phyloP scores from a whole-genome alignment of 2,329 filamentous ascomycete genomes.

The Ophiostoma sp. region DNA sequence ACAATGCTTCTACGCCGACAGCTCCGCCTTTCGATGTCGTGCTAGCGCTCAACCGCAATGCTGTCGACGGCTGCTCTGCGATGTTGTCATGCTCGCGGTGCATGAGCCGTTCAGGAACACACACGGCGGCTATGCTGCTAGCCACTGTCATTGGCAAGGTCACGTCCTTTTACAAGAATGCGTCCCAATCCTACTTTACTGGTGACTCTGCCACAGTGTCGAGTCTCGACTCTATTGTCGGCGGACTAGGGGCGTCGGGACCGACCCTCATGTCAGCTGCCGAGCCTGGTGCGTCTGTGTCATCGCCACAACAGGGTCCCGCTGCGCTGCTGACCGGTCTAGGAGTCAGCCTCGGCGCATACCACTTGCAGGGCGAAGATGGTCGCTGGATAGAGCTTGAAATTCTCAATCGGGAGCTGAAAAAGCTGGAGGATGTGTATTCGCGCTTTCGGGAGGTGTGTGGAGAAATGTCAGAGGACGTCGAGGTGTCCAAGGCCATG shows the following conservation, averaged over 20 bases:
- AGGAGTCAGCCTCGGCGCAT: conserved; percentile 42
- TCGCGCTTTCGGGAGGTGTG: conserved; percentile 41
- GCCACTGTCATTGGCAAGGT: conserved; percentile 47
- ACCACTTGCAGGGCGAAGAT: conserved; percentile 44
- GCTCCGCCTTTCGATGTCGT: conserved; percentile 43
- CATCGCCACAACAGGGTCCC: background rate
- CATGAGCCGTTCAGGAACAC: conserved; percentile 41
- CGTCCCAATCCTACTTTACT: conserved; percentile 27
- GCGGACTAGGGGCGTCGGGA: conserved; percentile 16
- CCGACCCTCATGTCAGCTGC: background rate
- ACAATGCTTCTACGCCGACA: conserved; percentile 35
- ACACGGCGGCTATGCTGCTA: conserved; percentile 46
- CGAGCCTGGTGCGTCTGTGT: background rate
- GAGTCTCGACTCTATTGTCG: background rate
- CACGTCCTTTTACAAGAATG: conserved; percentile 43
- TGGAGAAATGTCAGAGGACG: conserved; percentile 38
- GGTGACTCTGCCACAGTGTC: background rate
- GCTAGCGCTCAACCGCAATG: conserved; percentile 43
- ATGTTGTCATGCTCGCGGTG: conserved; percentile 45
- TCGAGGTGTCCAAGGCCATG: conserved; percentile 43
- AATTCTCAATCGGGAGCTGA: conserved; percentile 45
- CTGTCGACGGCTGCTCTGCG: conserved; percentile 44
- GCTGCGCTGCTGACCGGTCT: conserved; percentile 28
- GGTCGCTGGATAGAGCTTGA: conserved; percentile 45
- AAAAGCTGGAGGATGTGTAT: conserved; percentile 45